Evolutionary conservation across 441 rosid genomes (phyloP), one percentile per base, ranked within the genome.

Genomic region (Macaranga tanarius): DNA sequence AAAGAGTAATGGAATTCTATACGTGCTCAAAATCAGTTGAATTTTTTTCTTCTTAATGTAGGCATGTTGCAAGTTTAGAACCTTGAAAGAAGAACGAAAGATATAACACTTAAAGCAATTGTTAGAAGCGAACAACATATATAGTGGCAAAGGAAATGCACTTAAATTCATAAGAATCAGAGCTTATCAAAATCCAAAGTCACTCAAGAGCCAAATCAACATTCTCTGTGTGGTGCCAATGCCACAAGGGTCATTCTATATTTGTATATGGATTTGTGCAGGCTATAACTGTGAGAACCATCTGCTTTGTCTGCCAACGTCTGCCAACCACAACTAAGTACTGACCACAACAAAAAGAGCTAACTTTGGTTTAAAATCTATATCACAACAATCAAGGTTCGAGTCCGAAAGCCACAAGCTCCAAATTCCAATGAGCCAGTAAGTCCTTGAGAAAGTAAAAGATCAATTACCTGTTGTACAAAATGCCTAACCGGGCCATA

Each of bases 401-500:
- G 63, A 68, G 68, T 54, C 55, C 13, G 7, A 13, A 50, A n/a
- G 8, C 19, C 34, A 7, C 7, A 63, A 67, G 69, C 64, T 65
- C 1, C 48, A 58, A 38, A 34, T 12, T 26, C 63, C 72, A 64
- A 75, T 51, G n/a, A 65, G 23, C 63, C 71, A 42, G 67, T 10
- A 69, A 47, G 7, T 73, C 71, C 61, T 56, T 64, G 47, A 25
- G 12, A 22, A 54, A 69, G 31, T 13, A 55, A 70, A 45, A 45
- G 67, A 19, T 13, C 68, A 58, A 50, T 75, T 70, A 61, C 67
- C 66, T 73, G 71, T 55, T 42, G 16, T 26, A 52, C 38, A 28
- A 54, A 76, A 73, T 31, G 45, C 77, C 25, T 44, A 10, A 50
- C 19, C 44, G 59, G 28, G 17, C 51, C 15, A 42, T 20, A 62